Evolutionary conservation across 2,329 filamentous ascomycete species (phyloP).

Genomic region (Apiospora saccharicola): DNA sequence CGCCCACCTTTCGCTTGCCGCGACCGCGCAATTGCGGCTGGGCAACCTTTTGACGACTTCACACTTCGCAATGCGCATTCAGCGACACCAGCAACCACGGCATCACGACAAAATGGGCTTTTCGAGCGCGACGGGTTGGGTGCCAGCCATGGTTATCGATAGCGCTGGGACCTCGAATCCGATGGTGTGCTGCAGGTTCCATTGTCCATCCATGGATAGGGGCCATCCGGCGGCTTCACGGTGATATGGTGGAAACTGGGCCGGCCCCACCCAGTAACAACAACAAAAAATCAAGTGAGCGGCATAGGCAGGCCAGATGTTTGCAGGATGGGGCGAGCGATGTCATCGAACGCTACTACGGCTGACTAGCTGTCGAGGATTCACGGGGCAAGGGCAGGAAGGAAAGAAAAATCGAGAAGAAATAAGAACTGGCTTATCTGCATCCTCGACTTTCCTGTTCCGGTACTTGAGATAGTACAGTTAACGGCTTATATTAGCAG

Average conservation of each 20-base stretch:
- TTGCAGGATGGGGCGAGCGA: conserved; percentile 15
- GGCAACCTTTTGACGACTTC: neutral
- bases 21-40: neutral
- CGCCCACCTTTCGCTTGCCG: neutral
- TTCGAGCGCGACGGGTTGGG: neutral
- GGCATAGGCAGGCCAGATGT: neutral
- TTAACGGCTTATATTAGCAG: conserved; percentile 13
- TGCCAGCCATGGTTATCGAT: neutral
- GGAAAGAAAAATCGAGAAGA: neutral
- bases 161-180: neutral
- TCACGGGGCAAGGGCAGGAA: neutral
- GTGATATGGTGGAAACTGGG: conserved; percentile 32
- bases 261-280: conserved; percentile 20
- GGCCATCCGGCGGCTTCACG: conserved; percentile 30
- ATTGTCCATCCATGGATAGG: neutral
- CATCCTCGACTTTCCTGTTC: neutral
- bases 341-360: conserved; percentile 19
- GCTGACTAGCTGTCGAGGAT: neutral
- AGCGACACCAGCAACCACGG: neutral
- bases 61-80: neutral
- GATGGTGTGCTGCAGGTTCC: neutral
- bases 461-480: conserved; percentile 19
- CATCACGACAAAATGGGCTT: neutral
- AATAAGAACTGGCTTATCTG: conserved; percentile 19
- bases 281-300: conserved; percentile 21